These are phyloP conservation scores for Arabidopsis thaliana DNA, from an alignment of 345 rosid species.

Conservation along the genomic window DNA sequence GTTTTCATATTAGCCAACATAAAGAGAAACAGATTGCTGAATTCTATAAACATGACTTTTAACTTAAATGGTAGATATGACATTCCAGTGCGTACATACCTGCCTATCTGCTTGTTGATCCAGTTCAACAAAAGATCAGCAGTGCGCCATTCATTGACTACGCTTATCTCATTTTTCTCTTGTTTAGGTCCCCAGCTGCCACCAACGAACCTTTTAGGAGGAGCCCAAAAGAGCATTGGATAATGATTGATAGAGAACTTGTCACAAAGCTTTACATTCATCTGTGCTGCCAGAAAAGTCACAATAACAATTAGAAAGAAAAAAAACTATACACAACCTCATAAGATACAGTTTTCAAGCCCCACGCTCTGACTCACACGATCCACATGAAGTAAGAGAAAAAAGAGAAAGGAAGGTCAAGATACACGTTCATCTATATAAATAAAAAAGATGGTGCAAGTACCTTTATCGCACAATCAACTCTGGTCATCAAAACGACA, in stretches of 20 bases:
- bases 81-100: slow-evolving; percentile 52
- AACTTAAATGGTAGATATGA: slow-evolving; percentile 3
- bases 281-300: slow-evolving; percentile 85
- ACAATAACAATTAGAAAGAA: slow-evolving; percentile 28
- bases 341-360: neutral
- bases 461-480: slow-evolving; percentile 94
- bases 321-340: neutral
- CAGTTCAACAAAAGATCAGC: slow-evolving; percentile 83
- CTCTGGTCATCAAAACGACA: slow-evolving; percentile 77
- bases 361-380: slow-evolving; percentile 6
- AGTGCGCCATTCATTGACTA: slow-evolving; percentile 76
- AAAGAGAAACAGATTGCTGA: neutral
- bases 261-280: slow-evolving; percentile 84
- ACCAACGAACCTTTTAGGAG: slow-evolving; percentile 66
- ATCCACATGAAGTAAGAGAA: slow-evolving; percentile 5
- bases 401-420: too few relatives aligned
- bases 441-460: slow-evolving; percentile 11
- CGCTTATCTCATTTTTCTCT: slow-evolving; percentile 59
- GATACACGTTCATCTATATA: too few relatives aligned
- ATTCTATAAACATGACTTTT: slow-evolving; percentile 10
- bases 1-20: neutral
- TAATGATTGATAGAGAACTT: slow-evolving; percentile 80
- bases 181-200: slow-evolving; percentile 69
- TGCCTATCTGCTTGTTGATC: slow-evolving; percentile 87
- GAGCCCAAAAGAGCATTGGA: slow-evolving; percentile 95